Evolutionary conservation across 2,329 filamentous ascomycete genomes (phyloP), one percentile per base, ranked within the genome.

Genomic region (Hysterium pulicare): DNA sequence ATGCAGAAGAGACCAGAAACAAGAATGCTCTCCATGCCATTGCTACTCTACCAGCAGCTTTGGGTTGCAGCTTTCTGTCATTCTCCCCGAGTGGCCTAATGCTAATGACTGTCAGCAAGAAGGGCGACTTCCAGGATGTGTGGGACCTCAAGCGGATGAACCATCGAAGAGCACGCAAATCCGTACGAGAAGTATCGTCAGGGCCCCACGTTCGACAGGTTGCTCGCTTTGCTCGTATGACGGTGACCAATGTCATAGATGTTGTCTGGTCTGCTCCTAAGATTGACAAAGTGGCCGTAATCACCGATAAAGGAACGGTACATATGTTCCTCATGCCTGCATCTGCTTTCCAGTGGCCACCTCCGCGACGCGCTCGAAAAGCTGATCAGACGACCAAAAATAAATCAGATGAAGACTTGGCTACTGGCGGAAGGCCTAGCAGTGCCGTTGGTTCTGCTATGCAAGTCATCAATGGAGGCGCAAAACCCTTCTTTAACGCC

Each of bases 271-370:
- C 86, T 2, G 78, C 81, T 41, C 87, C 87, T 3, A 83, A 84
- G 42, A 88, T 87, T 17, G 87, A 95, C 60, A 84, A 87, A 45
- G 71, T 94, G 30, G 91, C 90, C 2, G 83, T 98, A 70, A 82
- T 96, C 20, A 97, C 93, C 1, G 89, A 95, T 58, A 87, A 90
- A 54, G 90, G 91, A n/a, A 98, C 93, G 7, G 83, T 96, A 9
- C 93, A 98, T 68, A 79, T 97, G 33, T 84, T 95, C 50, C 87
- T 95, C 52, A 80, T 97, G 66, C 89, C 90, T 7, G 76, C 81
- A 34, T 86, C 82, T 49, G 87, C 88, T 4, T 91, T 90, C 55
- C 82, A 86, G 51, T 95, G 90, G 90, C 90, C 90, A 31, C 87
- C 90, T 19, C 83, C 82, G 32, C 71, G 72, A 34, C 69, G 72